Conservation (phyloP, 192 early-diverging fungal species). For the Coemansia sp. region DNA sequence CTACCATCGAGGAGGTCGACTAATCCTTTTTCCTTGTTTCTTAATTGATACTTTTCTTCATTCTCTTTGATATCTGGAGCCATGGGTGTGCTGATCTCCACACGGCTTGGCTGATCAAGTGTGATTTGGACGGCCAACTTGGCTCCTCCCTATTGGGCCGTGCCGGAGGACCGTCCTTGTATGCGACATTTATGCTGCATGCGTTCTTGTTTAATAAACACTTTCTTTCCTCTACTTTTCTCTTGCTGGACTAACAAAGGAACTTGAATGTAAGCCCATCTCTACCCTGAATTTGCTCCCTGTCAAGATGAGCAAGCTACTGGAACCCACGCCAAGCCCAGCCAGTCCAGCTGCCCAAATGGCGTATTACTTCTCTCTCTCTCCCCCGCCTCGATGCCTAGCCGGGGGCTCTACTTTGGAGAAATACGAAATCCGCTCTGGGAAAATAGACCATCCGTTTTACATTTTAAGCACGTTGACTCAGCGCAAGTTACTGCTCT, state of each 20-base stretch:
- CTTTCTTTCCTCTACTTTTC: constrained; percentile 3
- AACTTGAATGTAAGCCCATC: no score
- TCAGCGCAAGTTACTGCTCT: background rate
- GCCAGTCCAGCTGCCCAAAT: background rate
- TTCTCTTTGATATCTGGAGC: background rate
- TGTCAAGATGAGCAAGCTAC: no score
- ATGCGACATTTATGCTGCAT: background rate
- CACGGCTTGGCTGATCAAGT: no score
- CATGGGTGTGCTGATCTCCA: no score
- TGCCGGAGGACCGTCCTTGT: no score
- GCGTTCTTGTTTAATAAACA: background rate
- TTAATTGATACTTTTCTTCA: constrained; percentile 1
- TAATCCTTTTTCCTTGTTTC: constrained; percentile 48
- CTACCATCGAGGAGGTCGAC: constrained; percentile 75
- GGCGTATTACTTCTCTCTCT: background rate
- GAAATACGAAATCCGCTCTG: background rate
- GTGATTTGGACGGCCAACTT: no score
- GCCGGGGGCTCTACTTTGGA: background rate
- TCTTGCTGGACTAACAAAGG: background rate
- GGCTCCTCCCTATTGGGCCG: no score
- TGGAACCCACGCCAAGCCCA: background rate
- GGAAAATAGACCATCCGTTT: constrained; percentile 2
- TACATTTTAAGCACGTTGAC: constrained; percentile 5
- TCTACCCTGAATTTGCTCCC: no score
- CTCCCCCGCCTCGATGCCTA: background rate